Base-by-base conservation (phyloP, 163 green algal species). In the Chloroidium sp. region DNA sequence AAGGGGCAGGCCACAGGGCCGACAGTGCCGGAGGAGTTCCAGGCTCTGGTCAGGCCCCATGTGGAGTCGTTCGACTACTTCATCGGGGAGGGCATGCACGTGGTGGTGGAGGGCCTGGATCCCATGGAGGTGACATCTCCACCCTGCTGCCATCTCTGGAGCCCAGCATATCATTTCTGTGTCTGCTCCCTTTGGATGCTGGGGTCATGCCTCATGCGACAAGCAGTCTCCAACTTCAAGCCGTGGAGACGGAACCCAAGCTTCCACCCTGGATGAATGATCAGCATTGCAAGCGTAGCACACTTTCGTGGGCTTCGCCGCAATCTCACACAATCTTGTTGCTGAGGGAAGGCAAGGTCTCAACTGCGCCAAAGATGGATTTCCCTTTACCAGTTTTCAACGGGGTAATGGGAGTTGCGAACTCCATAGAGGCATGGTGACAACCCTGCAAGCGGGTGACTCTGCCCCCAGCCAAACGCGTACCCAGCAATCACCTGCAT, bases 51-150 rank as follows among this genome's bases (percentile, higher is more conserved):
- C 60, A 81, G 91, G 69, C 95, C 95, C 0, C 95, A 99, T 82
- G 88, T 99, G 4, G 92, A 92, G 2, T 97, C 92, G 0, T 99
- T 94, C 80, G 90, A 99, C 82, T 97, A 94, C 78, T 98, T 99
- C 79, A 67, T 98, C 1, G 75, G 77, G 0, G 86, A 96, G 74
- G 95, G 96, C 8, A 80, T 99, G 85, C 74, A 91, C 14, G 72
- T 80, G 3, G 90, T 94, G 1, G 84, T 97, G 1, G 81, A 90
- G 6, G 78, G 80, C 75, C 79, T 99, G n/a, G 83, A 93, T 12
- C 89, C 87, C 0, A 69, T 95, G 1, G 91, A 98, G 92, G 92
- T 98, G 69, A 61, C 84, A 14, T 62, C 1, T 77, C 8, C 8
- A 6, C 6, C 67, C 6, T 10, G 10, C 6, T 79, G 8, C 1